Conservation (phyloP, 2,329 filamentous ascomycete genomes). For the Allantophomopsis lycopodina region DNA sequence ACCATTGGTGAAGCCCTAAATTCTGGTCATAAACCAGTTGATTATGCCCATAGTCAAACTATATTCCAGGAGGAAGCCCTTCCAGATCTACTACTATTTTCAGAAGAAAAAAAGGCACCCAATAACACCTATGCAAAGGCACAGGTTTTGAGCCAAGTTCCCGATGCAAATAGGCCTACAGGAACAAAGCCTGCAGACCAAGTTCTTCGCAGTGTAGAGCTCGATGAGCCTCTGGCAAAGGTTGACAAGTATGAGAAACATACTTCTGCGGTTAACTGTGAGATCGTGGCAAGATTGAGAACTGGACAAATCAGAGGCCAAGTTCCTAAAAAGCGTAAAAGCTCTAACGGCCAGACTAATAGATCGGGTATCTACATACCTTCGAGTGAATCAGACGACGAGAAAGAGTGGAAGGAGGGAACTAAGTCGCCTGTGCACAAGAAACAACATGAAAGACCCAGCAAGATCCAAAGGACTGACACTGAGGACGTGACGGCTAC, state of each 20-base stretch:
- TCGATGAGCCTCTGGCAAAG: no score
- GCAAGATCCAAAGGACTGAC: not conserved
- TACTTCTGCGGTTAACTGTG: no score
- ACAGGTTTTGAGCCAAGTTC: not conserved
- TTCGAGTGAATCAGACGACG: not conserved
- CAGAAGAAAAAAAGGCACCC: not conserved
- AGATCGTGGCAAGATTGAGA: no score
- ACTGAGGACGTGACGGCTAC: not conserved
- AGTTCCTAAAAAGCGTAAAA: not conserved
- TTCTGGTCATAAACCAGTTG: not conserved
- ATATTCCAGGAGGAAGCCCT: not conserved
- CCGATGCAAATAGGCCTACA: not conserved
- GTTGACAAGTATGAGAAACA: no score
- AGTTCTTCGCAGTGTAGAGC: no score
- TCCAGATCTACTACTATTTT: not conserved
- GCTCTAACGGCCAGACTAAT: not conserved
- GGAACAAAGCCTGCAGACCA: no score
- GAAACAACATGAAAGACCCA: not conserved
- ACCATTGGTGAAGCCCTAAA: slow-evolving; percentile 6
- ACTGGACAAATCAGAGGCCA: no score
- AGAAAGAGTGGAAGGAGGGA: not conserved
- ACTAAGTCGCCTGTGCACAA: not conserved
- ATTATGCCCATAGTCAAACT: not conserved
- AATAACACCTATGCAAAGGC: not conserved
- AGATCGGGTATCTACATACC: not conserved